A percentile compares a stretch with the other conserved stretches of the same genome.
Evolutionary conservation across 345 rosid species (phyloP).

Genomic region (Eucalyptus cloeziana): DNA sequence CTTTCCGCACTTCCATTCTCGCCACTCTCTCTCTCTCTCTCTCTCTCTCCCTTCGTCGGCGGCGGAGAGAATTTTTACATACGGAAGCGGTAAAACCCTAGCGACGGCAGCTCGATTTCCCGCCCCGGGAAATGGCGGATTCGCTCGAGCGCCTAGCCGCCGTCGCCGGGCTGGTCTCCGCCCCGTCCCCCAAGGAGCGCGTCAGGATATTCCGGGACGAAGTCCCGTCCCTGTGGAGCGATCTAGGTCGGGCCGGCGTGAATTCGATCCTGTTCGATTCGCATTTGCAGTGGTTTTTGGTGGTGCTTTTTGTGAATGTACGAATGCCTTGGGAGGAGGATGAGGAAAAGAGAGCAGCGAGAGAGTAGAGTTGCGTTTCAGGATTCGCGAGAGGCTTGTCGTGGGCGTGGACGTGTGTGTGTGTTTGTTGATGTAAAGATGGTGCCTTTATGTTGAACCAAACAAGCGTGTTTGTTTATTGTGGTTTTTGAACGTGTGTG

Average conservation of each 20-base stretch:
- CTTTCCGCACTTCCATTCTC: background rate
- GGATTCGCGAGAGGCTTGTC: background rate
- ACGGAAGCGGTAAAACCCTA: background rate
- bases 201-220: conserved; percentile 58
- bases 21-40: background rate
- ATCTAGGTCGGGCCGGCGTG: conserved; percentile 23
- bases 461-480: background rate
- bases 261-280: background rate
- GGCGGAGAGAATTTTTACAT: too few relatives aligned
- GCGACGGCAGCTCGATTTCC: background rate
- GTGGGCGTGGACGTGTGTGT: background rate
- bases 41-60: too few relatives aligned
- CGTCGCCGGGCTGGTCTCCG: conserved; percentile 43
- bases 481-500: background rate
- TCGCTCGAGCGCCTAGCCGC: conserved; percentile 41
- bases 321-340: background rate
- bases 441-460: background rate
- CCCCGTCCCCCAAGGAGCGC: conserved; percentile 54
- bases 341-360: background rate
- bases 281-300: background rate
- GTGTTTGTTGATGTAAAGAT: background rate
- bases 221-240: conserved; percentile 31
- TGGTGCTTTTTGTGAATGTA: background rate
- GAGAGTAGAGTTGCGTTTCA: background rate
- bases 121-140: conserved; percentile 30